Base-by-base conservation (phyloP, 805 yeast genomes). In the Cyberlindnera xishuangbannaensis region DNA sequence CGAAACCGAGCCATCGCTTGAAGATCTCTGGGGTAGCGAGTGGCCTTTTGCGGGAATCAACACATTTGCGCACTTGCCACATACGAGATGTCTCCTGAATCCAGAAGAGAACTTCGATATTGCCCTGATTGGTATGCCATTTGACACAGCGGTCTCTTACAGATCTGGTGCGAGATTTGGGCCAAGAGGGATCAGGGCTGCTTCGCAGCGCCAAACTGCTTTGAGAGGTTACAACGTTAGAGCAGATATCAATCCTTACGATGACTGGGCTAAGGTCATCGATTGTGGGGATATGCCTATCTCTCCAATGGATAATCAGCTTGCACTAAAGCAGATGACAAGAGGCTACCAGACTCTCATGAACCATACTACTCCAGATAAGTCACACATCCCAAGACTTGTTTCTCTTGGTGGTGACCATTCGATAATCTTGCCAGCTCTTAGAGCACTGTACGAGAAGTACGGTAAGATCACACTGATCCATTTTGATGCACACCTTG, bases 391-490 rank as follows among this genome's bases (percentile, higher is more conserved):
- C 7, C 88, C 92, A 15, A 64, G 83, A 39, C 66, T 77, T 25
- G 72, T 83, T 14, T 78, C 84, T 0, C 62, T 84, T 18, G 95
- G 95, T 9, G 95, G 95, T 27, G 95, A 84, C 52, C 95, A 84
- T 56, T 76, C 87, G 3, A 72, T 84, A 20, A 66, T 81, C 26
- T 63, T 83, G 33, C 87, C 90, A 3, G 84, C 80, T 41, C 57
- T 83, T 39, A 65, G 94, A 44, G 79, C 84, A 0, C 63, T 81
- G 36, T 54, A 71, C 39, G 61, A 71, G 33, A 48, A 70, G 15
- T 73, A 83, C 49, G 92, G 90, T 2, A 75, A 75, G 14, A 58
- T 84, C 31, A 75, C 84, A 15, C 76, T 84, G 23, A 72, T 84
- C 36, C 95, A 84, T 57, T 82, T 84, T 46, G 95, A 84, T 52